A percentile compares a stretch with the other conserved stretches of the same genome.
Evolutionary conservation across 1,139 yeast genomes (phyloP).

Genomic region (Blastobotrys malaysiensis): DNA sequence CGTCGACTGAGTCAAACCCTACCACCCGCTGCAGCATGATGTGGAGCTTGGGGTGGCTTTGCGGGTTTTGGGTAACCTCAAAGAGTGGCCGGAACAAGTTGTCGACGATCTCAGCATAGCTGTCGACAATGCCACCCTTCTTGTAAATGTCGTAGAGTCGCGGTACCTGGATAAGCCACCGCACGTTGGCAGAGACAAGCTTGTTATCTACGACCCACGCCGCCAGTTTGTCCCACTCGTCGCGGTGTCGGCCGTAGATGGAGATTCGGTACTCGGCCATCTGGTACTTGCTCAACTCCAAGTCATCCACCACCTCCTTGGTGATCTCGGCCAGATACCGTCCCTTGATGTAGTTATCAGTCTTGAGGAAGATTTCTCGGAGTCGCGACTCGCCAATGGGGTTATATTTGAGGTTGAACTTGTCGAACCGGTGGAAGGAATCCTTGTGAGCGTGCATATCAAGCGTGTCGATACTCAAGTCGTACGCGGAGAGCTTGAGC

Average conservation of each 20-base stretch:
- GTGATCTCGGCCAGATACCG: conserved; percentile 89
- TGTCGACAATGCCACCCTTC: conserved; percentile 61
- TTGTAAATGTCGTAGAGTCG: conserved; percentile 87
- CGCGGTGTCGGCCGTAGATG: conserved; percentile 79
- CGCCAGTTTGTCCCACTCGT: conserved; percentile 95
- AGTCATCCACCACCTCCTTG: conserved; percentile 82
- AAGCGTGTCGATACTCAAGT: conserved; percentile 88
- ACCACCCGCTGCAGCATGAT: conserved; percentile 87
- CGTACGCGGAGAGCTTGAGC: conserved; percentile 85
- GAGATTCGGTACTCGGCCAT: conserved; percentile 96
- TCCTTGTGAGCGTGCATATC: conserved; percentile 99
- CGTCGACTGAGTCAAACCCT: conserved; percentile 98
- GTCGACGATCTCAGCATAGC: conserved; percentile 68
- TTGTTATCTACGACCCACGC: conserved; percentile 93
- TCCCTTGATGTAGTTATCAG: conserved; percentile 89
- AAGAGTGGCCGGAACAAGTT: conserved; percentile 87
- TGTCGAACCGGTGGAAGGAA: conserved; percentile 95
- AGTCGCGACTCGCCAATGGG: conserved; percentile 97
- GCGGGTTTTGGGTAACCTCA: conserved; percentile 82
- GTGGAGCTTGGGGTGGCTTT: conserved; percentile 80
- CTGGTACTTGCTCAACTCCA: conserved; percentile 92
- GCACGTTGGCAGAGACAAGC: conserved; percentile 83
- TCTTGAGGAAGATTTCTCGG: conserved; percentile 90
- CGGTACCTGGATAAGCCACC: conserved; percentile 97
- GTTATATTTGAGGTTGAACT: conserved; percentile 93